Conservation (phyloP, 495 filamentous ascomycete genomes). For the Thermothielavioides terrestris region DNA sequence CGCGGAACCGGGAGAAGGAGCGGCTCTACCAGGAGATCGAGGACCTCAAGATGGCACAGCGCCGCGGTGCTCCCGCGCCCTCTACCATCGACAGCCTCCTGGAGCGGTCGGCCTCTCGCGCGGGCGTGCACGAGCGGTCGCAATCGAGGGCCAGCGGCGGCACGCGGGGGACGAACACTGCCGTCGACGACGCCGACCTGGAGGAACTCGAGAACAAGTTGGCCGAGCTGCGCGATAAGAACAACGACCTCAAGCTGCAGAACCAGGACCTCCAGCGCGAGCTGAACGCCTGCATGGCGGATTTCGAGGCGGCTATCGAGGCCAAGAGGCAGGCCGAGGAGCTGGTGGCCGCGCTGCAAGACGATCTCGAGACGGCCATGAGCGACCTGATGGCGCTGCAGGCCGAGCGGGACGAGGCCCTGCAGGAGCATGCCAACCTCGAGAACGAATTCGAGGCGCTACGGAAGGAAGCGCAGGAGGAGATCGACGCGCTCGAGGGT, state of each 20-base stretch:
- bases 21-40: constrained; percentile 95
- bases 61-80: constrained; percentile 49
- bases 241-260: constrained; percentile 73
- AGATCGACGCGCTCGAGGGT: constrained; percentile 73
- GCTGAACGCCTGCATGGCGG: constrained; percentile 56
- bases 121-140: constrained; percentile 55
- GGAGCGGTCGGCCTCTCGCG: constrained; percentile 83
- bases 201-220: constrained; percentile 79
- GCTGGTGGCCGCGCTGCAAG: constrained; percentile 55
- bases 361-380: constrained; percentile 65
- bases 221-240: constrained; percentile 74
- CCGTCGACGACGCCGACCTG: constrained; percentile 68
- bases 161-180: constrained; percentile 51
- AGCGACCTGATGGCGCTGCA: constrained; percentile 76
- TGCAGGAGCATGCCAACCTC: constrained; percentile 67
- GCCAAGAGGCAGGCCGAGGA: constrained; percentile 51
- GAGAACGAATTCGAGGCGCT: constrained; percentile 74
- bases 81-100: constrained; percentile 84
- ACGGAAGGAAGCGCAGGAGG: constrained; percentile 69
- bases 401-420: constrained; percentile 76
- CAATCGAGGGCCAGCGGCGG: constrained; percentile 63
- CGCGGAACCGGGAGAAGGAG: constrained; percentile 88
- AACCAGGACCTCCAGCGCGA: constrained; percentile 73
- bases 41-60: constrained; percentile 79
- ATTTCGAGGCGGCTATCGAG: constrained; percentile 55